Evolutionary conservation across 805 yeast species (phyloP), one percentile per base, ranked within the genome.

Genomic region (Suhomyces vadensis): DNA sequence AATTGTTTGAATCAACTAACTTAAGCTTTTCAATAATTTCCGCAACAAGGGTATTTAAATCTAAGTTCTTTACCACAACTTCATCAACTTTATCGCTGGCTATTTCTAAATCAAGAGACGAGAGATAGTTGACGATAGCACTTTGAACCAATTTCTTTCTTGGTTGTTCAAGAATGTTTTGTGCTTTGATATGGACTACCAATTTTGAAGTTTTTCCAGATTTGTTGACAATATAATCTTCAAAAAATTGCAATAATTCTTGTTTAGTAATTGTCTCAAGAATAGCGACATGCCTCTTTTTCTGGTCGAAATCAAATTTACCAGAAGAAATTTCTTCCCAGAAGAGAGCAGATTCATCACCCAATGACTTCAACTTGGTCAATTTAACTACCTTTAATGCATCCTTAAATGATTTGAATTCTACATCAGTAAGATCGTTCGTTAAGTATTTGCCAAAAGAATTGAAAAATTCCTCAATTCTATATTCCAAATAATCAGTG

Each of bases 261-360:
- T 65, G 61, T 56, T 82, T 77, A 22, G 82, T 71, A 42, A 89
- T 61, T 3, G 56, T 56, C 41, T 76, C 73, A 42, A 89, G 73
- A 3, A 77, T 48, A 35, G 73, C 73, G 5, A 87, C 89, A 46
- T 83, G 83, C 37, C 70, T 65, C 29, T 71, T 77, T 46, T 80
- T 72, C 42, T 78, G 73, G 27, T 72, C 64, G 65, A 89, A 92
- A 60, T 92, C 88, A 58, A 85, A 91, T 63, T 72, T 85, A 5
- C 97, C 97, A 44, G 80, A 74, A 23, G 79, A 78, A 45, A 94
- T 85, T 10, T 80, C 74, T 42, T 76, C 71, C 79, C 89, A 82
- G 61, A 79, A 83, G 54, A 83, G 70, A 7, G 68, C 58, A 39
- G 79, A 74, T 64, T 94, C 98, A 60, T 92, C 96, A 43, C 71